These are phyloP conservation scores for Nitzschia sp. DNA, from an alignment of 108 stramenopile genomes.

Conservation along the genomic window DNA sequence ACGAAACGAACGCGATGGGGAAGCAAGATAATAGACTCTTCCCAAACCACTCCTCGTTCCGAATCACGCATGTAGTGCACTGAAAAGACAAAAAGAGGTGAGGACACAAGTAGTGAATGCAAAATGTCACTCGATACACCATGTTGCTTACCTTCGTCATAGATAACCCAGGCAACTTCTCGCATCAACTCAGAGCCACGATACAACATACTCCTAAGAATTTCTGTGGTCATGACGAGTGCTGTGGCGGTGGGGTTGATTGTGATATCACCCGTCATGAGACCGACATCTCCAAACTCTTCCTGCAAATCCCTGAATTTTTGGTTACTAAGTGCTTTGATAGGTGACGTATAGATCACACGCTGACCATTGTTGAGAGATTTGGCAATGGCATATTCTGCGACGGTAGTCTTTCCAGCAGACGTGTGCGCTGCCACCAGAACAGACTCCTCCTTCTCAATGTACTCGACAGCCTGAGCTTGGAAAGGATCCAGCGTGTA, in stretches of 20 bases:
- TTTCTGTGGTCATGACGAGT: conserved; percentile 99
- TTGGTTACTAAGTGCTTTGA: conserved; percentile 98
- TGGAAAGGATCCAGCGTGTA: conserved; percentile 98
- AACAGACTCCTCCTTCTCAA: conserved; percentile 94
- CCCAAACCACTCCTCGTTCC: conserved; percentile 93
- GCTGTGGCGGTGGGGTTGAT: conserved; percentile 95
- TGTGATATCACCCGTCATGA: conserved; percentile 99
- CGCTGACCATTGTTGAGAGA: conserved; percentile 89
- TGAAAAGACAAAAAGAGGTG: too few relatives aligned
- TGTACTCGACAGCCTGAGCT: conserved; percentile 83
- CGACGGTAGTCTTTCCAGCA: conserved; percentile 90
- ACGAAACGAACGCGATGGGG: conserved; percentile 93
- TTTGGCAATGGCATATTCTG: conserved; percentile 97
- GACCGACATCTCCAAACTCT: conserved; percentile 92
- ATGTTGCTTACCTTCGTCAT: conserved; percentile 37
- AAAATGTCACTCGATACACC: too few relatives aligned
- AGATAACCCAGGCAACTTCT: conserved; percentile 97
- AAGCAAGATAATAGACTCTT: conserved; percentile 96
- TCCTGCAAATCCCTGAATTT: conserved; percentile 97
- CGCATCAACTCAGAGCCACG: conserved; percentile 97
- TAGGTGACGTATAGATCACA: conserved; percentile 98
- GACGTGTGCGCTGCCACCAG: conserved; percentile 95
- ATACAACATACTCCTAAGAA: conserved; percentile 97
- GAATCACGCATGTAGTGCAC: conserved; percentile 98
- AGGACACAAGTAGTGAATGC: too few relatives aligned